Conservation (phyloP, 176 grass and related monocot genomes). For the Cenchrus purpureus region DNA sequence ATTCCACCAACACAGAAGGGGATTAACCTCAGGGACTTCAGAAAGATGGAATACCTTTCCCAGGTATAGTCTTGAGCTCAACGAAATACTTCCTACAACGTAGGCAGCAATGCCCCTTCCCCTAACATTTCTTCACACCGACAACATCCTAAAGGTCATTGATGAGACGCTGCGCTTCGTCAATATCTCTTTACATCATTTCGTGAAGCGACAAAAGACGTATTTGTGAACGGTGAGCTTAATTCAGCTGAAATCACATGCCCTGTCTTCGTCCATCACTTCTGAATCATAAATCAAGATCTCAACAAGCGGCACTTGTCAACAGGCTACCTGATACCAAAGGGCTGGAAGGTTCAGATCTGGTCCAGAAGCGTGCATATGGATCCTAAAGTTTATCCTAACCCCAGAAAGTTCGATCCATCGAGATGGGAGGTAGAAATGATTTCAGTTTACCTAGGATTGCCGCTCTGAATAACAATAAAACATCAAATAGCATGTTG, state of each 20-base stretch:
- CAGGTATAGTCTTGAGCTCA: slow-evolving; percentile 42
- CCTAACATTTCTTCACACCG: neutral
- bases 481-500: neutral
- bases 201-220: slow-evolving; percentile 60
- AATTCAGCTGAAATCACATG: neutral
- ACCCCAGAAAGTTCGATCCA: slow-evolving; percentile 73
- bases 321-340: slow-evolving; percentile 83
- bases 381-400: slow-evolving; percentile 77
- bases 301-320: neutral
- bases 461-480: neutral
- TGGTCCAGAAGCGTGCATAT: slow-evolving; percentile 94
- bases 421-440: slow-evolving; percentile 85
- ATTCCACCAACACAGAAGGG: slow-evolving; percentile 59
- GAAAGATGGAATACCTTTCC: slow-evolving; percentile 92
- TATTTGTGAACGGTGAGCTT: slow-evolving; percentile 62
- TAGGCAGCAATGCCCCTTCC: neutral
- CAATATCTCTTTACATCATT: slow-evolving; percentile 86
- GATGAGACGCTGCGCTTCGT: slow-evolving; percentile 76
- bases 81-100: neutral
- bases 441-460: neutral
- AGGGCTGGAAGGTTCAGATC: slow-evolving; percentile 80
- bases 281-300: neutral
- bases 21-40: slow-evolving; percentile 71
- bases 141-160: slow-evolving; percentile 26
- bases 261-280: neutral